Evolutionary conservation across 2,329 filamentous ascomycete genomes (phyloP).

Genomic region (Canariomyces notabilis): DNA sequence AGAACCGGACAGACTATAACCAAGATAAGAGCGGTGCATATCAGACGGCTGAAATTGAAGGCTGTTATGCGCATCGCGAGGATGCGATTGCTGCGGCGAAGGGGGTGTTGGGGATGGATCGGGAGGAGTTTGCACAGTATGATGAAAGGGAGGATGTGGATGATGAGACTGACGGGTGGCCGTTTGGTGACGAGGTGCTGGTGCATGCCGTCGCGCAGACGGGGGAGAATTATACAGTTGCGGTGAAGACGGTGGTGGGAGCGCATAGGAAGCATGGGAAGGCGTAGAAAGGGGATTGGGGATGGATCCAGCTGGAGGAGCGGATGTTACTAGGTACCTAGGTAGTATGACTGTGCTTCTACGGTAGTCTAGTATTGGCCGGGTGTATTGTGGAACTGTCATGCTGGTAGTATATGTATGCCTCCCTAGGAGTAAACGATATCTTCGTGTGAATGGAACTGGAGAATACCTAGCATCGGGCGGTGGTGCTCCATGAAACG

Average conservation of each 20-base stretch:
- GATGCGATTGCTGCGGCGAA: slow-evolving; percentile 34
- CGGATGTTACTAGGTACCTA: too few relatives aligned
- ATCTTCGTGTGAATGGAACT: too few relatives aligned
- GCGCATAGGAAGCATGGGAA: slow-evolving; percentile 25
- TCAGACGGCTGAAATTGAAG: slow-evolving; percentile 37
- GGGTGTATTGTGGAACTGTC: too few relatives aligned
- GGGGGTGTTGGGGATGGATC: slow-evolving; percentile 27
- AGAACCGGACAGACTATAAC: slow-evolving; percentile 39
- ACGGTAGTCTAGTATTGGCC: too few relatives aligned
- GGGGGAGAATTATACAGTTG: slow-evolving; percentile 38
- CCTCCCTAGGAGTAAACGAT: too few relatives aligned
- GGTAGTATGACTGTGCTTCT: too few relatives aligned
- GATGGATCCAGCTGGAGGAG: too few relatives aligned
- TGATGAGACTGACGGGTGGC: slow-evolving; percentile 32
- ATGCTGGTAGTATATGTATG: too few relatives aligned
- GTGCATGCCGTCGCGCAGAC: slow-evolving; percentile 39
- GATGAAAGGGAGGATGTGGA: slow-evolving; percentile 22
- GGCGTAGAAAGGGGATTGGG: background rate
- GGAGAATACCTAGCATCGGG: too few relatives aligned
- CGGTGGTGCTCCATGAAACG: too few relatives aligned
- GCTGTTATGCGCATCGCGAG: slow-evolving; percentile 31
- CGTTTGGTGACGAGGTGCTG: slow-evolving; percentile 41
- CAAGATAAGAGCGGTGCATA: slow-evolving; percentile 31
- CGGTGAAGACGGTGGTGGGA: slow-evolving; percentile 32
- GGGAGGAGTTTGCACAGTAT: slow-evolving; percentile 29